These are phyloP conservation scores for Neopestalotiopsis clavispora DNA, from an alignment of 2,329 filamentous ascomycete species.

Conservation along the genomic window DNA sequence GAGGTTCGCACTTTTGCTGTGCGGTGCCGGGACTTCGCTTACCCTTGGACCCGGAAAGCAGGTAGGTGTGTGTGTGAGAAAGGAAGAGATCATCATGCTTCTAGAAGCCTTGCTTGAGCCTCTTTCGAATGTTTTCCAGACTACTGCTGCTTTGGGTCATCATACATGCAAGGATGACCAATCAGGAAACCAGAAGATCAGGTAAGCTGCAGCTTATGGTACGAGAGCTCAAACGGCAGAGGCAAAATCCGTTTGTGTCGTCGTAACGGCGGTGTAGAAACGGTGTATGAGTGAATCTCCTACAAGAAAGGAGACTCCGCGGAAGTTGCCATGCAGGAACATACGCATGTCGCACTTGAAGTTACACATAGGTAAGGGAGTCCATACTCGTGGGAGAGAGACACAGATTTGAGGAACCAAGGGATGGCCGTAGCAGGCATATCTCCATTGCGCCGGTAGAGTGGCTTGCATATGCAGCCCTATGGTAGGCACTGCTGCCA, in stretches of 20 bases:
- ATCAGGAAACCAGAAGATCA: constrained; percentile 2
- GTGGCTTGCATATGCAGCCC: background rate
- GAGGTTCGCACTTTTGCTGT: too few species aligned
- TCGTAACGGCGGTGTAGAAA: background rate
- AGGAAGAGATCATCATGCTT: background rate
- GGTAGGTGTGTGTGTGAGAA: too few species aligned
- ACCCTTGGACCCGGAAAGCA: background rate
- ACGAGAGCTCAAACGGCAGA: background rate
- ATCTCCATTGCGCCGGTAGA: background rate
- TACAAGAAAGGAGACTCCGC: background rate
- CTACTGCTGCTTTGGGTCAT: background rate
- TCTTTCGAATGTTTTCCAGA: background rate
- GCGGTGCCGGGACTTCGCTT: background rate
- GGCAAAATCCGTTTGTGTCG: background rate
- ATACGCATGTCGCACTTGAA: background rate
- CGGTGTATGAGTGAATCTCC: background rate
- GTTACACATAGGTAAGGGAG: background rate
- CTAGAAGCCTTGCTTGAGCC: background rate
- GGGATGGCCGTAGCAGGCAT: too few species aligned
- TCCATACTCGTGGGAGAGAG: background rate
- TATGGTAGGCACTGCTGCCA: background rate
- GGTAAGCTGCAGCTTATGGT: background rate
- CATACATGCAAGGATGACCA: background rate
- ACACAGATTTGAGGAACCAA: background rate
- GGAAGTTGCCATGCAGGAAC: background rate